A percentile compares a stretch with the other conserved stretches of the same genome.
Conservation (phyloP, 2,329 filamentous ascomycete genomes). For the Trichoderma koningiopsis region DNA sequence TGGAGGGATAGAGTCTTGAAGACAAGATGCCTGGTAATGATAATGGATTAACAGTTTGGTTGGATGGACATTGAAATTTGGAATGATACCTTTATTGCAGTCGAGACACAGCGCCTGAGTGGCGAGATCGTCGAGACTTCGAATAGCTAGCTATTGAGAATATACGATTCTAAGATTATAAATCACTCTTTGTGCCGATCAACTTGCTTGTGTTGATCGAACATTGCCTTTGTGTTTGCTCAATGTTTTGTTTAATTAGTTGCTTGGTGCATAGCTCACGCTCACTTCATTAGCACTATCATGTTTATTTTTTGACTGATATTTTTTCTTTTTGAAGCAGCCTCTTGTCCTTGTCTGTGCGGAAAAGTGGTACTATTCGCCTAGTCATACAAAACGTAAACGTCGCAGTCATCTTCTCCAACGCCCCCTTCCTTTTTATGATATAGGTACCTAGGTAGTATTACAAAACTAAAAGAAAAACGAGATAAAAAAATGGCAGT, state of each 20-base stretch:
- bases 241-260: neutral
- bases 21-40: neutral
- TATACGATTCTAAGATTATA: neutral
- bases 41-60: neutral
- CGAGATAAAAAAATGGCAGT: neutral
- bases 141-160: neutral
- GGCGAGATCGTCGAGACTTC: neutral
- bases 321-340: neutral
- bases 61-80: neutral
- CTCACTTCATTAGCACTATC: neutral
- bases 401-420: neutral
- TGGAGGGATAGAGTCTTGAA: neutral
- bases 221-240: no score
- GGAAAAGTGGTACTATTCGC: slow-evolving; percentile 22
- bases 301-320: neutral
- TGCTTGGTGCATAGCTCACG: neutral
- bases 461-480: slow-evolving; percentile 10
- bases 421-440: neutral
- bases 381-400: slow-evolving; percentile 17
- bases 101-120: neutral
- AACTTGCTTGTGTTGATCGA: no score
- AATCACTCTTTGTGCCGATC: neutral
- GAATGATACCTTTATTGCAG: slow-evolving; percentile 17
- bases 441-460: neutral
- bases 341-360: neutral